Conservation (phyloP, 768 basidiomycete species). For the Suillus spraguei region DNA sequence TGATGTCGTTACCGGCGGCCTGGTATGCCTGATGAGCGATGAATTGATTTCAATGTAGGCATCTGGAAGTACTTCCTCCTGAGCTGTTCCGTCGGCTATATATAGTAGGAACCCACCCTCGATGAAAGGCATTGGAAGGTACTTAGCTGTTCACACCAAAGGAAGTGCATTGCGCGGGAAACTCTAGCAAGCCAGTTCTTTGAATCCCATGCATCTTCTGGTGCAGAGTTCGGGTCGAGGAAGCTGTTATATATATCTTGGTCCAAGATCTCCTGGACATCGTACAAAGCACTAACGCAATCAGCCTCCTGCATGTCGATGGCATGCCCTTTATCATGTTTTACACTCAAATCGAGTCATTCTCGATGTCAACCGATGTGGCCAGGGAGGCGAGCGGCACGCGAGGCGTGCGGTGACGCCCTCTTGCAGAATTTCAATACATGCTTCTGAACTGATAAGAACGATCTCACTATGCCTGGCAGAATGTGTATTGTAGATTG, state of each 20-base stretch:
- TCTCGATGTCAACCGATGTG: no score
- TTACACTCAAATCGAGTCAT: no score
- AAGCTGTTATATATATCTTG: background rate
- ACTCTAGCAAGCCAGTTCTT: no score
- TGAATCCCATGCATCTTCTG: background rate
- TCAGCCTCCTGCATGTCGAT: background rate
- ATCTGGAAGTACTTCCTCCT: background rate
- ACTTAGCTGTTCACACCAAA: background rate
- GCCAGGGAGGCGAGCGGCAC: no score
- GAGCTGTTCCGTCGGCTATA: background rate
- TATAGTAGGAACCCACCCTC: background rate
- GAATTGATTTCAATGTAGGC: background rate
- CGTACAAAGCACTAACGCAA: background rate
- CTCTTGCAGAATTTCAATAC: background rate
- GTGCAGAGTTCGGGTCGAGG: background rate
- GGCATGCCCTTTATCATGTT: no score
- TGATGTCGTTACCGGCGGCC: background rate
- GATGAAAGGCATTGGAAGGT: background rate
- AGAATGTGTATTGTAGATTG: background rate
- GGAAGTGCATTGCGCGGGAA: no score
- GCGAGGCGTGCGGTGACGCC: no score
- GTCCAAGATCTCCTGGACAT: background rate
- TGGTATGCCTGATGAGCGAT: background rate
- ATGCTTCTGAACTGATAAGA: background rate
- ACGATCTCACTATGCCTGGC: background rate